phyloP scores from a whole-genome alignment of 2,329 filamentous ascomycete species.

The Phaeosphaeriaceae sp. region DNA sequence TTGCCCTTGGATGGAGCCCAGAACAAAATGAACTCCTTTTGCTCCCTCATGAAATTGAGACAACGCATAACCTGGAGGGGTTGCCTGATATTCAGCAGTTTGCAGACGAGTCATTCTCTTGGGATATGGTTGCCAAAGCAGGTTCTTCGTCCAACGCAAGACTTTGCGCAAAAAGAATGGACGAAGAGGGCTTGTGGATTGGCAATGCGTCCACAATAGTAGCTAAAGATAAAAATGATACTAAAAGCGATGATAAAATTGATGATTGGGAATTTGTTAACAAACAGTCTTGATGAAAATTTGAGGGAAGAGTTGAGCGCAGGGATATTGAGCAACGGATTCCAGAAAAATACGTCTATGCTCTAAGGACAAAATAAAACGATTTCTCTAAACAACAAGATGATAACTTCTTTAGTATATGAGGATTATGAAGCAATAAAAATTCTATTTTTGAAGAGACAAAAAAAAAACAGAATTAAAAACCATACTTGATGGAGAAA shows the following conservation, averaged over 20 bases:
- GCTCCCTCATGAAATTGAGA: neutral
- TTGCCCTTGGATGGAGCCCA: neutral
- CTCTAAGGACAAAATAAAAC: too few relatives aligned
- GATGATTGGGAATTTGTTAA: conserved; percentile 14
- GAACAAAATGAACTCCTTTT: neutral
- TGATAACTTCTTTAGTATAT: too few relatives aligned
- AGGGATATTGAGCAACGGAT: too few relatives aligned
- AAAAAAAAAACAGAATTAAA: too few relatives aligned
- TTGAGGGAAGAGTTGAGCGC: too few relatives aligned
- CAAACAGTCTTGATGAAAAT: neutral
- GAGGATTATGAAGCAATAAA: too few relatives aligned
- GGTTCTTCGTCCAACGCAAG: neutral
- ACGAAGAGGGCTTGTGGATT: conserved; percentile 9
- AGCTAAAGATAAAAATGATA: conserved; percentile 6
- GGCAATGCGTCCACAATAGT: conserved; percentile 18
- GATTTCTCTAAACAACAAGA: too few relatives aligned
- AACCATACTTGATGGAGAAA: too few relatives aligned
- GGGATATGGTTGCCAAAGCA: conserved; percentile 4
- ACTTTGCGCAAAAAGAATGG: neutral
- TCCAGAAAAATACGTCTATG: too few relatives aligned
- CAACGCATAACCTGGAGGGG: conserved; percentile 7
- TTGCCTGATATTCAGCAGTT: conserved; percentile 18
- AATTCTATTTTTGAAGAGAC: too few relatives aligned
- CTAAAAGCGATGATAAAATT: conserved; percentile 2
- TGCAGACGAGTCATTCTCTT: conserved; percentile 14